Evolutionary conservation across 179 eudicot genomes (phyloP), one percentile per base, ranked within the genome.

Genomic region (Camellia oleifera): DNA sequence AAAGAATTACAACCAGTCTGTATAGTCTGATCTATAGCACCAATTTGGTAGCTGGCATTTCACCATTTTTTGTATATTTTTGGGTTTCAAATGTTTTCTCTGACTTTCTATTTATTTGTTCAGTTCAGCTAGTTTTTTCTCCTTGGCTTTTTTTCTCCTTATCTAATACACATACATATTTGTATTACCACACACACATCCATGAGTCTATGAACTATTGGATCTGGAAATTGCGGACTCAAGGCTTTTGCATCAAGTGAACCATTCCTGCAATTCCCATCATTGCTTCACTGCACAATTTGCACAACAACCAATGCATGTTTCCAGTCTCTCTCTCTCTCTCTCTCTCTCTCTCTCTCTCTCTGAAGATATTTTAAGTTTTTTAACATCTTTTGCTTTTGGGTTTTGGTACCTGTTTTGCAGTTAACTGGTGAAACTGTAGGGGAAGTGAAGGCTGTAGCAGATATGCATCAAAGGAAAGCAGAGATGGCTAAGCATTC

Each of bases 401-500:
- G 78, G 77, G 70, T 48, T 71, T 72, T 79, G 50, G 64, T 15
- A 23, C 65, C 40, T 14, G 7, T 70, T 78, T 60, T 80, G 82
- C 88, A 93, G 97, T 87, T 93, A 81, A 91, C 97, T 65, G 98
- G 97, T 50, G 95, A 85, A 83, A 90, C 98, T 46, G 88, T 92
- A 20, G 98, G 98, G 56, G 98, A 94, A 90, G 95, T 94, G 85
- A 89, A 88, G 72, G 86, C 95, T 7, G 98, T 94, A 14, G 91
- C 95, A 68, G 90, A 89, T 61, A 94, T 94, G 98, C 98, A 94
- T 83, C 95, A 92, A 82, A 90, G 98, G 76, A 94, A 94, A 84
- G 98, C 97, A 56, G 97, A 92, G 75, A 94, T 94, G 98, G 98
- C 98, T 71, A 88, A 85, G 79, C 94, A 90, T 78, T 93, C 98